Evolutionary conservation across 169 alveolate genomes (phyloP), one percentile per base, ranked within the genome.

Genomic region (Besnoitia besnoiti): DNA sequence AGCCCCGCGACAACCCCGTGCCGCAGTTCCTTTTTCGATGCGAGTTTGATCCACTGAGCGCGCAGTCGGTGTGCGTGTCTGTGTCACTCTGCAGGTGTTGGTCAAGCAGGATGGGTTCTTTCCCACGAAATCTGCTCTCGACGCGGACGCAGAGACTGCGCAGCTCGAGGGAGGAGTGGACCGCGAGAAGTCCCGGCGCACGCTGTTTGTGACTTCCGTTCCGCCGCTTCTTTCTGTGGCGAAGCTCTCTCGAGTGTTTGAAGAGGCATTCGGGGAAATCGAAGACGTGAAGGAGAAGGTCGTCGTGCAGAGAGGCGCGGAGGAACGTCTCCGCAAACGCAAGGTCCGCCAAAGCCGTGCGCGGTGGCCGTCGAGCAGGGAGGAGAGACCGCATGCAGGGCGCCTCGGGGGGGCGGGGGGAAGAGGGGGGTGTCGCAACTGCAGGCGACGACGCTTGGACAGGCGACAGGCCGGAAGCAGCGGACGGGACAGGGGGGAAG

Each of bases 271-370:
- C 21, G 82, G 82, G 24, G 82, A 73, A 73, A 37, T 73, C 82
- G 82, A 73, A 37, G 82, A 73, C 30, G 82, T 73, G 44, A 16
- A n/a, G 44, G 82, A 73, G 82, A 73, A 73, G 82, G n/a, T 37
- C 16, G 82, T 73, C 16, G 82, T 73, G 8, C 82, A 73, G 47
- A 73, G n/a, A 42, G 24, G 67, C 67, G 27, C 12, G 1, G 33
- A 55, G 67, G 67, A 55, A 19, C 67, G 24, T n/a, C 3, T 21
- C 24, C 30, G 30, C 67, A 21, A n/a, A n/a, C 67, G 67, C 4
- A 55, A 55, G 67, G 67, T 55, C 33, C 67, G 67, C 12, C 67
- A 55, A 21, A 55, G 30, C n/a, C 67, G 24, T 3, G 27, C 12
- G 12, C 67, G 12, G 67, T 19, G 14, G 67, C 7, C 33, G 24